Conservation (phyloP, 2,329 filamentous ascomycete genomes). For the Lasiodiplodia citricola region DNA sequence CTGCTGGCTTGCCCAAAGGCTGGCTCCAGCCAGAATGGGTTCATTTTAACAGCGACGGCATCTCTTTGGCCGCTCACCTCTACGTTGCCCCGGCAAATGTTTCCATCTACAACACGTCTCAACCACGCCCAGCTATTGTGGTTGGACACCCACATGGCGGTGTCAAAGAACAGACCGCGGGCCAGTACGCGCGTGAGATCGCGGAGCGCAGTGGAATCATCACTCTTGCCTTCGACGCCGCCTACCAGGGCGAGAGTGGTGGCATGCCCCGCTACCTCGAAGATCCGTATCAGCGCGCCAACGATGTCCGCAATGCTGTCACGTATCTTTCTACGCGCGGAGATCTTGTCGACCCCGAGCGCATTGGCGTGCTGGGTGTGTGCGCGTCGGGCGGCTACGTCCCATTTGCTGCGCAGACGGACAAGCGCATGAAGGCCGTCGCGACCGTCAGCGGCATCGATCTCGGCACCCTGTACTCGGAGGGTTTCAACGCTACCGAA, state of each 20-base stretch:
- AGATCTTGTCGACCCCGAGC: conserved; percentile 37
- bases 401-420: conserved; percentile 40
- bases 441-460: conserved; percentile 41
- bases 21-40: too few species aligned
- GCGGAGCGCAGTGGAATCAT: conserved; percentile 40
- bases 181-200: conserved; percentile 40
- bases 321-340: conserved; percentile 39
- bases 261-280: conserved; percentile 47
- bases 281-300: conserved; percentile 44
- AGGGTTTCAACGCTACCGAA: conserved; percentile 24
- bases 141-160: conserved; percentile 40
- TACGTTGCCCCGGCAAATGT: background rate
- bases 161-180: conserved; percentile 49
- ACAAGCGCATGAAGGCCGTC: conserved; percentile 48
- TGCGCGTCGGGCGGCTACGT: conserved; percentile 48
- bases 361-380: conserved; percentile 49
- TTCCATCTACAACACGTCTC: conserved; percentile 22
- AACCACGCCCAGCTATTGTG: conserved; percentile 34
- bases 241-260: conserved; percentile 45
- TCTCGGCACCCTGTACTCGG: conserved; percentile 39
- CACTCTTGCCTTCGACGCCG: conserved; percentile 45
- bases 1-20: too few species aligned
- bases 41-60: background rate
- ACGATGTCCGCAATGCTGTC: conserved; percentile 45
- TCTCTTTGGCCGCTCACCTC: background rate